Conservation (phyloP, 345 rosid genomes). For the Ceriops zippeliana region DNA sequence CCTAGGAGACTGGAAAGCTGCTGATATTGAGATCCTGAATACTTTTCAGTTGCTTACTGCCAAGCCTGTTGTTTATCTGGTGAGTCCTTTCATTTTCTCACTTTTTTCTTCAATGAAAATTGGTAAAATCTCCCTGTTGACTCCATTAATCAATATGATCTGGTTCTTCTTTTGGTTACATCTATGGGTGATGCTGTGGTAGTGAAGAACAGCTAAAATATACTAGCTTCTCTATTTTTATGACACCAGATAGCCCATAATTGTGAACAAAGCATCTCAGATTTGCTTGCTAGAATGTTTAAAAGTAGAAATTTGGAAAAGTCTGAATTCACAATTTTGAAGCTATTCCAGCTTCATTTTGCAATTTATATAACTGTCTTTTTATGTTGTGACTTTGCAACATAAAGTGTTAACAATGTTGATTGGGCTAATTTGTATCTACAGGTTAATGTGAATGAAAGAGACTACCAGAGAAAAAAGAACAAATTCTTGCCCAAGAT, state of each 20-base stretch:
- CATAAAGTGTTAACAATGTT: background rate
- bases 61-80: constrained; percentile 96
- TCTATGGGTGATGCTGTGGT: too few species aligned
- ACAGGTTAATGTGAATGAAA: constrained; percentile 96
- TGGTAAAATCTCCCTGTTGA: background rate
- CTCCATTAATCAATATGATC: background rate
- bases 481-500: constrained; percentile 96
- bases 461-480: constrained; percentile 93
- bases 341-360: too few species aligned
- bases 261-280: background rate
- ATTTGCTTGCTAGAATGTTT: background rate
- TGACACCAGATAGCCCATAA: too few species aligned
- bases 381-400: background rate
- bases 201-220: too few species aligned
- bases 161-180: too few species aligned
- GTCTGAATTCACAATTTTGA: background rate
- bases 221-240: too few species aligned
- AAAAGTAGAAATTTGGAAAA: background rate
- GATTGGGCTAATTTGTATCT: background rate
- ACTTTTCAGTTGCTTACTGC: constrained; percentile 95
- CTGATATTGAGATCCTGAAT: constrained; percentile 88
- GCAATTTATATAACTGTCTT: too few species aligned
- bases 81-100: constrained; percentile 22
- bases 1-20: constrained; percentile 95
- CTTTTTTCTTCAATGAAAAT: background rate